Evolutionary conservation across 2,329 filamentous ascomycete genomes (phyloP), one percentile per base, ranked within the genome.

Genomic region (Fusarium euwallaceae): DNA sequence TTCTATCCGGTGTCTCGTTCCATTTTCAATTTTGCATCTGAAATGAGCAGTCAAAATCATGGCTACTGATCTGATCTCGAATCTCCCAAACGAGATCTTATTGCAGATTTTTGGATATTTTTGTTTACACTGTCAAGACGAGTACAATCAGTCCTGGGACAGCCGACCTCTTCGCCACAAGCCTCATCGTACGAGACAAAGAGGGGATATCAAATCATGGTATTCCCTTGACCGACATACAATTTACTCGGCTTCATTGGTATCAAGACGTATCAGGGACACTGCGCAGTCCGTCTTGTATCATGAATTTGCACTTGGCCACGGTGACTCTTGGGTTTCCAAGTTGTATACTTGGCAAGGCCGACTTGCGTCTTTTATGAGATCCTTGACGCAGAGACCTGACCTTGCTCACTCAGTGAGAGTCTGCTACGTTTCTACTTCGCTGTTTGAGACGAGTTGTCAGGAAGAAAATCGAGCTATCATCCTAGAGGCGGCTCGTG

Each of bases 281-380:
- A 14, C 66, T 41, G 53, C 66, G 0, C 59, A 69, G 12, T 51
- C 58, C 1, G 16, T 64, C 2, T 24, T 69, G 16, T 37, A 67
- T 20, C 63, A 65, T 11, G 63, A 73, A 24, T 72, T 73, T 12
- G 61, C 55, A 4, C 29, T 70, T 5, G 69, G 63, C 1, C 59
- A 62, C 4, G 66, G 45, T 7, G 24, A 65, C 14, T 70, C 61
- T 10, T 61, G 43, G 27, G 2, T 16, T 2, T 62, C 69, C 0
- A 20, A 48, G 6, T 11, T 3, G n/a, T 62, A 59, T 48, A 27
- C 4, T 1, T 72, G 60, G 63, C n/a, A 70, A 1, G 34, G 34
- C 2, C 58, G 66, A 12, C 43, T 72, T 27, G 17, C 37, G 22
- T 48, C 29, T 14, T 73, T 67, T 48, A 61, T 67, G 3, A 51